Percentiles rank a stretch among this genome's conserved stretches.
These are phyloP conservation scores for Kluyveromyces nonfermentans DNA, from an alignment of 805 yeast genomes.

Conservation along the genomic window DNA sequence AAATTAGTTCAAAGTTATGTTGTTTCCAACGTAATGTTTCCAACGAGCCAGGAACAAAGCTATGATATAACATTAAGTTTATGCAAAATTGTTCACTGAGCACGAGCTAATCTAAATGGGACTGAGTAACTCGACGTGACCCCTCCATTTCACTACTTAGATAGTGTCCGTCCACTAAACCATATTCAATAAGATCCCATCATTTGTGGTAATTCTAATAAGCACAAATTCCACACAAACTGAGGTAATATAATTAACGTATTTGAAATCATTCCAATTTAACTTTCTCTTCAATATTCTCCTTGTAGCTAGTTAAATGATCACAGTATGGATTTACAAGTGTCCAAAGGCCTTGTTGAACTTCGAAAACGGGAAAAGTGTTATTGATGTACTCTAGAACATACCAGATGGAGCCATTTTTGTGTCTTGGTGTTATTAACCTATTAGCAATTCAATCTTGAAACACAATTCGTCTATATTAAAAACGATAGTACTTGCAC, in stretches of 20 bases:
- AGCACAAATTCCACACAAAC: too few relatives aligned
- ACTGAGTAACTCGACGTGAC: too few relatives aligned
- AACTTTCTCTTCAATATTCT: neutral
- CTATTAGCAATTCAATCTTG: neutral
- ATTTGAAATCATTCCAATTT: neutral
- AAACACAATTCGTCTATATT: neutral
- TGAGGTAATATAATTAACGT: too few relatives aligned
- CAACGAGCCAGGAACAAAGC: neutral
- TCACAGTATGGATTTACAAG: neutral
- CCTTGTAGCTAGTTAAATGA: neutral
- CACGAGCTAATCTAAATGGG: too few relatives aligned
- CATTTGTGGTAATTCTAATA: too few relatives aligned
- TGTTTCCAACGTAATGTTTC: neutral
- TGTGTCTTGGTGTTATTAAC: constrained; percentile 11
- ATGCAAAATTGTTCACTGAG: too few relatives aligned
- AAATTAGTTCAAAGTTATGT: constrained; percentile 2
- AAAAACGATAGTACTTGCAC: too few relatives aligned
- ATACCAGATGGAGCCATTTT: constrained; percentile 43
- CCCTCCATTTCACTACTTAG: neutral
- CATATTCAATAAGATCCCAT: too few relatives aligned
- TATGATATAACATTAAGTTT: too few relatives aligned
- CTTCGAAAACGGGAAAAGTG: neutral
- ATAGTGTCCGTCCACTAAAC: too few relatives aligned
- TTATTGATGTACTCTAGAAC: constrained; percentile 10
- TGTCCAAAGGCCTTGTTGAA: neutral